A percentile compares a stretch with the other conserved stretches of the same genome.
Conservation (phyloP, 805 yeast genomes). For the Schwanniomyces vanrijiae region DNA sequence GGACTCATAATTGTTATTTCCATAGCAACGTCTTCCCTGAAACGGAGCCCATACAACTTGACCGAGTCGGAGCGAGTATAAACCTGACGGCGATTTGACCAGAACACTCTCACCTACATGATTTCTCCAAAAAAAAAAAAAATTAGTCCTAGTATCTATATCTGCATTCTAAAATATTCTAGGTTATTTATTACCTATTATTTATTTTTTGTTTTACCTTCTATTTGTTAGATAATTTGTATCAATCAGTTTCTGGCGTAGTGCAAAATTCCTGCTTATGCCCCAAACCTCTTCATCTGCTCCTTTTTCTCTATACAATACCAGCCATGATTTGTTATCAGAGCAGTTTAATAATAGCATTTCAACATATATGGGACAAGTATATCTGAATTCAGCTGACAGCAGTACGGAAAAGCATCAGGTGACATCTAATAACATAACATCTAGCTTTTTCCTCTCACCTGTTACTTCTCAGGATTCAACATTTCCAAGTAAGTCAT, state of each 20-base stretch:
- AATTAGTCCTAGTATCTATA: not conserved
- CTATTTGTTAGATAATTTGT: not conserved
- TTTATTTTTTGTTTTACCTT: not conserved
- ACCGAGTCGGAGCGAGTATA: slow-evolving; percentile 1
- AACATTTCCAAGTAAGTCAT: slow-evolving; percentile 1
- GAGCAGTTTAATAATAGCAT: not conserved
- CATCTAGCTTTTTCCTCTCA: slow-evolving; percentile 18
- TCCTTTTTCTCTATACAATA: slow-evolving; percentile 1
- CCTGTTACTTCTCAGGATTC: slow-evolving; percentile 30
- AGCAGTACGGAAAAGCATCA: not conserved
- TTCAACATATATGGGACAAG: slow-evolving; percentile 5
- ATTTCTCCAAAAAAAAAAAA: not conserved
- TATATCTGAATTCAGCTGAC: slow-evolving; percentile 4
- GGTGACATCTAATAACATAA: not conserved
- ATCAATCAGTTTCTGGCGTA: not conserved
- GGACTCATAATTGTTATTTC: not conserved
- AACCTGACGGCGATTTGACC: slow-evolving; percentile 1
- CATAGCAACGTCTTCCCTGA: not conserved
- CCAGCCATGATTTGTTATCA: not conserved
- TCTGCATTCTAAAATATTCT: not conserved
- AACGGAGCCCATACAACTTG: not conserved
- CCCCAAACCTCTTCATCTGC: slow-evolving; percentile 2
- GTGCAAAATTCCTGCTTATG: not conserved
- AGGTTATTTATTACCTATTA: not conserved
- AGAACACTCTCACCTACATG: not conserved